These are phyloP conservation scores for Leccinellum albellum DNA, from an alignment of 768 basidiomycete species.

Conservation along the genomic window DNA sequence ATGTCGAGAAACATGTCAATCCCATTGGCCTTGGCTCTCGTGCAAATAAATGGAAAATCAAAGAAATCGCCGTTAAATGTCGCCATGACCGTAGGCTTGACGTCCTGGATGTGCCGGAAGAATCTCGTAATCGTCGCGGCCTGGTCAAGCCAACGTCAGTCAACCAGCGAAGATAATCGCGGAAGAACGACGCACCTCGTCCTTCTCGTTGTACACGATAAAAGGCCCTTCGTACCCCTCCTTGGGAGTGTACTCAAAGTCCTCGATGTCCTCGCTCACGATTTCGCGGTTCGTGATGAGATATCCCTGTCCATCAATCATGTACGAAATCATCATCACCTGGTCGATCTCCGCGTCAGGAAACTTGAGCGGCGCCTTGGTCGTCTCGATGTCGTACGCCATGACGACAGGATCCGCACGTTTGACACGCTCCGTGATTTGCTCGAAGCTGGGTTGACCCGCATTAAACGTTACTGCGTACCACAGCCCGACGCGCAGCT, in stretches of 20 bases:
- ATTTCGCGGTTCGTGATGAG: conserved; percentile 98
- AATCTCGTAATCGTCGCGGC: conserved; percentile 79
- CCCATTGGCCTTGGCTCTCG: conserved; percentile 79
- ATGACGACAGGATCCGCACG: conserved; percentile 99
- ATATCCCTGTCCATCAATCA: conserved; percentile 97
- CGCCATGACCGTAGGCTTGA: conserved; percentile 94
- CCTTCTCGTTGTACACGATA: conserved; percentile 87
- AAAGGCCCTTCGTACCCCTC: conserved; percentile 98
- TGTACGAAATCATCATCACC: conserved; percentile 99
- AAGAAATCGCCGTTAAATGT: conserved; percentile 99
- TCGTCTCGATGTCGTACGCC: conserved; percentile 99
- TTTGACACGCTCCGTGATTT: conserved; percentile 81
- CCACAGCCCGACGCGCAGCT: conserved; percentile 97
- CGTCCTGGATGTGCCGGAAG: conserved; percentile 91
- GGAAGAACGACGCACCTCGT: conserved; percentile 59
- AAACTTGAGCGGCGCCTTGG: conserved; percentile 99
- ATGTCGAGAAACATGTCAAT: conserved; percentile 97
- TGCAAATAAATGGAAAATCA: conserved; percentile 96
- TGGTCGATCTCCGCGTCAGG: conserved; percentile 95
- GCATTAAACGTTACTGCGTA: conserved; percentile 82
- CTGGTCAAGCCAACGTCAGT: conserved; percentile 37
- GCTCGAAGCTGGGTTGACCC: conserved; percentile 71
- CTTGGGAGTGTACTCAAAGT: conserved; percentile 98
- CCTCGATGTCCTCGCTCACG: conserved; percentile 94
- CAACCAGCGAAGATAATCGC: background rate